Evolutionary conservation across 495 filamentous ascomycete genomes (phyloP), one percentile per base, ranked within the genome.

Genomic region (Haplographium delicatum): DNA sequence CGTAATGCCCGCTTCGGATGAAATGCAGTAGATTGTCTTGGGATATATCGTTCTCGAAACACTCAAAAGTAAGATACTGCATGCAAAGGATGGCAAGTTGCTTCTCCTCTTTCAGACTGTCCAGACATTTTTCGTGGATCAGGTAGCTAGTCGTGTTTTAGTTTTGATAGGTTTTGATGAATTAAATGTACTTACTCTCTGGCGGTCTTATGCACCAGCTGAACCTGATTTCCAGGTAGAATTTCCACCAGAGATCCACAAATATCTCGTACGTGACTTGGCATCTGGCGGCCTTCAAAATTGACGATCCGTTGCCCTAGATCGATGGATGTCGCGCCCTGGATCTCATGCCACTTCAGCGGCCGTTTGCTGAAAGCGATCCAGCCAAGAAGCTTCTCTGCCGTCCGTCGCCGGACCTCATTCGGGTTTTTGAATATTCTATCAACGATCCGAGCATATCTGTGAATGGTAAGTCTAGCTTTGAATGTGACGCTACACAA

Each of bases 231-330:
- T 28, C 60, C 64, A 22, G 57, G 49, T 18, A 65, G 46, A 13
- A 69, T 51, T n/a, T 71, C 62, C 0, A 78, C 52, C 10, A 78
- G 56, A 8, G 72, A 68, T 13, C 72, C 74, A 52, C 70, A 76
- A 3, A 74, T 53, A 19, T 72, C 66, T 6, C 61, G 45, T 15
- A 71, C 55, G 27, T 68, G 47, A 16, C 57, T 35, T 6, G 65
- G 58, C 13, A 75, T 34, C n/a, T 50, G 42, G 4, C 62, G 54
- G 13, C 54, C 45, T 15, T 65, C 50, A 42, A 56, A 61, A 23
- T 68, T 39, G 31, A 68, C 24, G 2, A 19, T 40, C 13, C 47
- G 23, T 2, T 55, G 7, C 8, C 60, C 48, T 0, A 55, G 13
- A 15, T 64, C 56, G 8, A 73, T 63, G 1, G 66, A 66, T 15